Evolutionary conservation across 345 rosid species (phyloP), one percentile per base, ranked within the genome.

Genomic region (Nephelium lappaceum): DNA sequence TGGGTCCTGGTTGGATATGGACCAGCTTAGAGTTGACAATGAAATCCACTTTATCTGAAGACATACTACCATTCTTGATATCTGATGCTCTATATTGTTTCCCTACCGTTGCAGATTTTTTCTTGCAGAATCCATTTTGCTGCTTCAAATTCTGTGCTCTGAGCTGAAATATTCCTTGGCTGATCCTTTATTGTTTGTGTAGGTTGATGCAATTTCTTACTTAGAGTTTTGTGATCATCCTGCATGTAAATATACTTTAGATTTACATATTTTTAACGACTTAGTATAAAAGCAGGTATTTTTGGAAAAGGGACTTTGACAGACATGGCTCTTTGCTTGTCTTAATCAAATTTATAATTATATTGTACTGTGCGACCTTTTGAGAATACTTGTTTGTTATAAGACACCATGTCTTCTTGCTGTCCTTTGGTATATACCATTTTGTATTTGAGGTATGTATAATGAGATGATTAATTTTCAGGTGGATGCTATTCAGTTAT

Each of bases 401-500:
- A 2, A 73, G 69, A 62, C 57, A 25, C 43, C 68, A 10, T 36
- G 38, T 63, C 23, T 16, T 25, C 14, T 62, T 11, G 4, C 61
- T 47, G 11, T 1, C 21, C 45, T 36, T 36, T 21, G 31, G 38
- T 21, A 23, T 31, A 19, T 53, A 47, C 11, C 5, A 4, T 55
- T 53, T 67, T 67, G 8, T 36, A 8, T 4, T 71, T 27, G 55
- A 70, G 67, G 68, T 78, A 38, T 78, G 38, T 55, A 15, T 84
- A 73, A 75, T 74, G 77, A 82, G 57, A 70, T 66, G 21, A 67
- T 66, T 63, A 57, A 45, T 53, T 83, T 75, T 71, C 87, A 96
- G 99, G 98, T 93, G 78, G 92, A 85, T 82, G 98, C 89, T 36
- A 78, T 94, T 75, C 97, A 89, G 88, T 83, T 88, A 61, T 93